These are phyloP conservation scores for Diaporthe longicolla DNA, from an alignment of 2,329 filamentous ascomycete genomes.

Conservation along the genomic window DNA sequence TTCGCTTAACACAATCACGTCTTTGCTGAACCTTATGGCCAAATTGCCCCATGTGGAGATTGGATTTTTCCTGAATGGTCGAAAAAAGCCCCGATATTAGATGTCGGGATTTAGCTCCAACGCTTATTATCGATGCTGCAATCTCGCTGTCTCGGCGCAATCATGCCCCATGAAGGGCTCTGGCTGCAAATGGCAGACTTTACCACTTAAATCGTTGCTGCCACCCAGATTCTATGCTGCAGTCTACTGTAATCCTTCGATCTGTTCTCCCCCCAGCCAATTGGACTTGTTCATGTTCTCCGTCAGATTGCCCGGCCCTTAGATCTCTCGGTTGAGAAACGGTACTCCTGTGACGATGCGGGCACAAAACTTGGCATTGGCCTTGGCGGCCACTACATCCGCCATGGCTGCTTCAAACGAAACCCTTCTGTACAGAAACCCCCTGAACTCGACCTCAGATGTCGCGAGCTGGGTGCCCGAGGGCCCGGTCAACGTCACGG, in stretches of 20 bases:
- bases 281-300: not conserved
- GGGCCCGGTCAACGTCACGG: conserved; percentile 47
- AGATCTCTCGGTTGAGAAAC: no score
- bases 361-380: conserved; percentile 16
- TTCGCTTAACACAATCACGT: not conserved
- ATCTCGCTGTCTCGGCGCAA: conserved; percentile 26
- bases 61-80: not conserved
- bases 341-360: not conserved
- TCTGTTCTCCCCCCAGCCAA: no score
- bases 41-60: not conserved
- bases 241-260: not conserved
- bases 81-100: not conserved
- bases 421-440: conserved; percentile 50
- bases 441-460: conserved; percentile 48
- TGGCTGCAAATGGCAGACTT: not conserved
- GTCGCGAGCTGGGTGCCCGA: conserved; percentile 50
- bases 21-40: not conserved
- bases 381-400: not conserved
- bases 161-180: not conserved
- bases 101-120: not conserved
- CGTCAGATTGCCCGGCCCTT: not conserved
- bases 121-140: not conserved
- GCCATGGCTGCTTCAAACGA: conserved; percentile 43
- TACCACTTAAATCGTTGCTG: not conserved
- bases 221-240: not conserved